Percentiles rank a stretch among this genome's conserved stretches.
These are phyloP conservation scores for Penicillium manginii DNA, from an alignment of 495 filamentous ascomycete genomes.

Conservation along the genomic window DNA sequence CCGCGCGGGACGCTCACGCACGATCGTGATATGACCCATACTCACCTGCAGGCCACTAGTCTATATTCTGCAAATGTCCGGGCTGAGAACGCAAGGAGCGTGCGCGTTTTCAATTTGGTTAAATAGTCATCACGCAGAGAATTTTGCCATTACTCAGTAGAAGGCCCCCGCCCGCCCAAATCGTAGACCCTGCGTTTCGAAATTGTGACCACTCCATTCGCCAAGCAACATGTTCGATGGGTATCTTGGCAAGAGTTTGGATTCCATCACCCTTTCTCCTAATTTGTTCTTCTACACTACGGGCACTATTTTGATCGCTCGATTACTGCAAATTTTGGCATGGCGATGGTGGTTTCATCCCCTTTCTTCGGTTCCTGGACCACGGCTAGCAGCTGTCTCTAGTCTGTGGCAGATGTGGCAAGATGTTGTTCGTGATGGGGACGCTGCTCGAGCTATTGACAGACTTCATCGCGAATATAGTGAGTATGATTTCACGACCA, in stretches of 20 bases:
- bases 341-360: conserved; percentile 6
- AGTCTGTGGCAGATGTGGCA: conserved; percentile 1
- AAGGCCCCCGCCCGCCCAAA: background rate
- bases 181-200: background rate
- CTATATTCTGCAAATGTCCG: background rate
- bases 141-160: background rate
- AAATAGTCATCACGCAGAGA: background rate
- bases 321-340: background rate
- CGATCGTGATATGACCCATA: background rate
- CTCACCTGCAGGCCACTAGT: background rate
- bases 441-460: background rate
- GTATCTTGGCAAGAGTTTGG: background rate
- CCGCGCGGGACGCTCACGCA: background rate
- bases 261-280: background rate
- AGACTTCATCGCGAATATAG: conserved; percentile 3
- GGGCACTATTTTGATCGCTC: background rate
- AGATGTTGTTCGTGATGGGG: background rate
- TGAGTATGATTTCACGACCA: background rate
- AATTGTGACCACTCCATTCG: background rate
- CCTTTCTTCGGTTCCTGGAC: background rate
- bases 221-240: conserved; percentile 1
- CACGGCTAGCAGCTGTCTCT: background rate
- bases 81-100: background rate
- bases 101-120: background rate
- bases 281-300: background rate